Base-by-base conservation (phyloP, 108 stramenopile genomes). In the Cyclotella kingstonii region DNA sequence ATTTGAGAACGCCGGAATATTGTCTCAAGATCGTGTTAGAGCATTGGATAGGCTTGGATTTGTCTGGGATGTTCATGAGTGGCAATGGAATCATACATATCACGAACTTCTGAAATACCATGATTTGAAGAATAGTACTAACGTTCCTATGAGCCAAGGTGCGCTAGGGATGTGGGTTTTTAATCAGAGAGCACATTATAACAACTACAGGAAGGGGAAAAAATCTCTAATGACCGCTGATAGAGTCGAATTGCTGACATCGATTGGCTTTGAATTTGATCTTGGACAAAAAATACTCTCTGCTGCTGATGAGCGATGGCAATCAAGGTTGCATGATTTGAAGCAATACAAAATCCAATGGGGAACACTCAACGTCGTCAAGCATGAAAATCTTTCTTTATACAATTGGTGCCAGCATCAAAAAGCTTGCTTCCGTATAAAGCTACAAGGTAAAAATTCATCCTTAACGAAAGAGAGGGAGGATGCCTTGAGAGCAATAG, bases 351-450 rank as follows among this genome's bases (percentile, higher is more conserved):
- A 30, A 28, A 58, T 60, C 1, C 11, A 47, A 43, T 63, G 29
- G 25, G 72, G 72, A 33, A 65, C 63, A 31, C 60, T 63, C 8
- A 34, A 54, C 2, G 72, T 73, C 22, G 43, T 54, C 31, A 56
- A 73, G 51, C 60, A 58, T 22, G 30, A 40, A 11, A 73, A 73
- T 41, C 63, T 58, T 0, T 52, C 63, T 0, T 47, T 73, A 38
- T 73, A 65, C 41, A 73, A 65, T 53, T 73, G 72, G 72, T 59
- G 57, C 54, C 72, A 73, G 43, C 57, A 54, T 27, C 72, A 73
- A 60, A 73, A 65, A 30, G 58, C 54, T 0, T 36, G 54, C 29
- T 66, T 48, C 27, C 43, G 65, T n/a, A 28, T 48, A 11, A 73
- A 59, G 30, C 38, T 65, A 18, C 40, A 75, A 43, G 66, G 71